phyloP scores from a whole-genome alignment of 2,329 filamentous ascomycete species.

The Dothidotthia symphoricarpi region DNA sequence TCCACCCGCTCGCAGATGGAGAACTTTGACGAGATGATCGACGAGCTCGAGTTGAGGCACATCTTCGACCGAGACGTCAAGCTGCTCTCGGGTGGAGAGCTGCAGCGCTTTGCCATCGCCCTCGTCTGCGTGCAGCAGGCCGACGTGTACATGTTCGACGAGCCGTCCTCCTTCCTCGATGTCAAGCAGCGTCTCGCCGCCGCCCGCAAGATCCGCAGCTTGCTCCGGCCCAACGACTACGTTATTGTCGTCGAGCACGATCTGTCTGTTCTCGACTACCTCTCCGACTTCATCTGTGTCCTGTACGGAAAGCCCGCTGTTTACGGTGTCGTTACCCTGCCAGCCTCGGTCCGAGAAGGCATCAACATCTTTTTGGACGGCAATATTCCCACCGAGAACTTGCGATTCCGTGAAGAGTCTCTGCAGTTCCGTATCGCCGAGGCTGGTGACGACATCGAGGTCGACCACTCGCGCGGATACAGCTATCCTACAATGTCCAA shows the following conservation, averaged over 20 bases:
- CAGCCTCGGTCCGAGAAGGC: slow-evolving; percentile 93
- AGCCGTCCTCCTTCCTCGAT: slow-evolving; percentile 98
- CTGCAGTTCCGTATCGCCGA: slow-evolving; percentile 93
- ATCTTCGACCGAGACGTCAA: slow-evolving; percentile 90
- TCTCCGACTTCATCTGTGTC: slow-evolving; percentile 97
- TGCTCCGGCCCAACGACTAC: slow-evolving; percentile 86
- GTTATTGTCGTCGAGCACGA: slow-evolving; percentile 99
- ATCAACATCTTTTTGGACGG: slow-evolving; percentile 99
- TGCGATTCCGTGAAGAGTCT: slow-evolving; percentile 96
- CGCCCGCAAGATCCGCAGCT: slow-evolving; percentile 85
- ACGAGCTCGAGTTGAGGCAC: slow-evolving; percentile 81
- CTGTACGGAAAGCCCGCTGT: slow-evolving; percentile 94
- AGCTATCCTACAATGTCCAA: slow-evolving; percentile 89
- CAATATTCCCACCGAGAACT: slow-evolving; percentile 95
- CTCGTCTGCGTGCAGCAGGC: slow-evolving; percentile 94
- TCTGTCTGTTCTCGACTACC: slow-evolving; percentile 95
- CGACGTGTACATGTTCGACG: slow-evolving; percentile 98
- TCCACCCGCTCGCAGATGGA: slow-evolving; percentile 72
- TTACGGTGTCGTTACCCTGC: slow-evolving; percentile 96
- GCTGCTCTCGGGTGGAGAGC: slow-evolving; percentile 90
- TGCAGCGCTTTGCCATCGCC: slow-evolving; percentile 96
- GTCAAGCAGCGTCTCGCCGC: slow-evolving; percentile 97
- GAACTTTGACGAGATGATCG: slow-evolving; percentile 77
- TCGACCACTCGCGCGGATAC: slow-evolving; percentile 82
- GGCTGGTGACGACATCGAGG: slow-evolving; percentile 80